Percentiles rank a stretch among this genome's conserved stretches.
Conservation (phyloP, 2,329 filamentous ascomycete species). For the Hypoxylon sp. region DNA sequence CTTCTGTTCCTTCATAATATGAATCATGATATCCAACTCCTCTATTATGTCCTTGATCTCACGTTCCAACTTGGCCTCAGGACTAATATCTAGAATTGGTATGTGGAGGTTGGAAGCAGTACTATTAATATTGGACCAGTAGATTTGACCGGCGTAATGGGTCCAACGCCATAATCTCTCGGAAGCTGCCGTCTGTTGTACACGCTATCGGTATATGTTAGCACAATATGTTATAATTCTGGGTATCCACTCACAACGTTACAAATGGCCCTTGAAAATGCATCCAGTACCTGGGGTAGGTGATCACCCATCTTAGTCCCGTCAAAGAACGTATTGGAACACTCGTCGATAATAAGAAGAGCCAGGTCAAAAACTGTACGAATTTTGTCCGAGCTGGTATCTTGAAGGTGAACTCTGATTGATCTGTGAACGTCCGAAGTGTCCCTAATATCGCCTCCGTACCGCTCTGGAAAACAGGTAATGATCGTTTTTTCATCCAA, state of each 20-base stretch:
- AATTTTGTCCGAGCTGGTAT: slow-evolving; percentile 49
- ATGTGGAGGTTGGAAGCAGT: slow-evolving; percentile 50
- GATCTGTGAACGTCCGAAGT: slow-evolving; percentile 59
- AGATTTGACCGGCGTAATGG: slow-evolving; percentile 45
- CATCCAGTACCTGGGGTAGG: slow-evolving; percentile 59
- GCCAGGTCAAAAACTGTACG: slow-evolving; percentile 60
- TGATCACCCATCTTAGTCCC: slow-evolving; percentile 52
- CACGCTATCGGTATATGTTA: slow-evolving; percentile 47
- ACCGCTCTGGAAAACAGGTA: slow-evolving; percentile 60
- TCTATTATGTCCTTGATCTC: slow-evolving; percentile 65
- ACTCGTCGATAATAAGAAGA: slow-evolving; percentile 60
- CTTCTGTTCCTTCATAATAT: slow-evolving; percentile 57
- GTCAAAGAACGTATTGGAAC: slow-evolving; percentile 60
- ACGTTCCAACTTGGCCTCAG: slow-evolving; percentile 59
- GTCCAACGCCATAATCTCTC: slow-evolving; percentile 58
- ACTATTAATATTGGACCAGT: slow-evolving; percentile 40
- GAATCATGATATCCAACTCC: slow-evolving; percentile 63
- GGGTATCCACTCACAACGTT: slow-evolving; percentile 56
- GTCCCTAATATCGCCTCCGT: slow-evolving; percentile 60
- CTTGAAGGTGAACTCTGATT: slow-evolving; percentile 54
- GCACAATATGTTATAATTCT: too few species aligned
- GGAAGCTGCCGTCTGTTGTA: slow-evolving; percentile 58
- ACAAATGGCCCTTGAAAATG: slow-evolving; percentile 60
- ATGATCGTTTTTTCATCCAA: slow-evolving; percentile 58
- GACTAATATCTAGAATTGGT: slow-evolving; percentile 59